These are phyloP conservation scores for Dictyostelium intermedium DNA, from an alignment of 78 protist species.

Conservation along the genomic window DNA sequence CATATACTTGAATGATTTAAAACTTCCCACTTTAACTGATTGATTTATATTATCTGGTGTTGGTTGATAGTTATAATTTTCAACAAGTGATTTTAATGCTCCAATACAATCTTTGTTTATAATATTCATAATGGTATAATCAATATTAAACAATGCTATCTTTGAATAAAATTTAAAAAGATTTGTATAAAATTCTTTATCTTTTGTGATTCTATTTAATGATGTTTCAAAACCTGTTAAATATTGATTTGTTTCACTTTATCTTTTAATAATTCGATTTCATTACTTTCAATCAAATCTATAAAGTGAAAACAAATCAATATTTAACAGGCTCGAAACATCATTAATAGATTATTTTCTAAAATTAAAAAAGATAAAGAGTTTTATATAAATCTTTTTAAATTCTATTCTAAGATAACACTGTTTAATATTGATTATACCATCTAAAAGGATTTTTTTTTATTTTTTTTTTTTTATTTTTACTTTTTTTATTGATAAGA, in stretches of 20 bases:
- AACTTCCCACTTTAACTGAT: neutral
- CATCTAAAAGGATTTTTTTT: too few relatives aligned
- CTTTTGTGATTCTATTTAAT: neutral
- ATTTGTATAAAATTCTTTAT: neutral
- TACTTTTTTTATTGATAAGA: too few relatives aligned
- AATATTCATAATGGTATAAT: neutral
- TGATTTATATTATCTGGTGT: neutral
- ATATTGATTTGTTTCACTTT: neutral
- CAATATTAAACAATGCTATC: neutral
- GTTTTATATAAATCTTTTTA: neutral
- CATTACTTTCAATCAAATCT: neutral
- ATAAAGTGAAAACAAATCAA: neutral
- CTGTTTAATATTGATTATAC: neutral
- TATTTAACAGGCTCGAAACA: neutral
- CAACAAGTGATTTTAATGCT: neutral
- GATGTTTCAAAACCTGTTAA: neutral
- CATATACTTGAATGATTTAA: neutral
- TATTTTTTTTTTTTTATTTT: too few relatives aligned
- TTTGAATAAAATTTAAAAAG: neutral
- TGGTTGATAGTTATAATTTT: neutral
- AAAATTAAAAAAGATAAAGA: neutral
- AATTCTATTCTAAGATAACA: neutral
- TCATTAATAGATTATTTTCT: too few relatives aligned
- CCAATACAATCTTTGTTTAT: neutral
- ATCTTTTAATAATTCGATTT: neutral